phyloP scores from a whole-genome alignment of 352 stramenopile species.

The Blastocystis sp. region DNA sequence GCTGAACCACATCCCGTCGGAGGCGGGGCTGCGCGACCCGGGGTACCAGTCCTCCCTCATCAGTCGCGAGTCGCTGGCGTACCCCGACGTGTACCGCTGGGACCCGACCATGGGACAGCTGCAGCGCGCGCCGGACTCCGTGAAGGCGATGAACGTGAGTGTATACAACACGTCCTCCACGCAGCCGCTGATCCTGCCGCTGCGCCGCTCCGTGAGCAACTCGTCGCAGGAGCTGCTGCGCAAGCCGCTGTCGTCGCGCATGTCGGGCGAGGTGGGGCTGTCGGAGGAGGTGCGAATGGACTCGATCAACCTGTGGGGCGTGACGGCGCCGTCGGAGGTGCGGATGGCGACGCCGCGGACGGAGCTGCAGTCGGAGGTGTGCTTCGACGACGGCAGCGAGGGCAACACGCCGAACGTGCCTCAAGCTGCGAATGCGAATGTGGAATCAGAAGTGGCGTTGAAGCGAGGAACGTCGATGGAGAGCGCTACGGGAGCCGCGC shows the following conservation, averaged over 20 bases:
- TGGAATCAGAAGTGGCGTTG: too few relatives aligned
- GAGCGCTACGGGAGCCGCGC: background rate
- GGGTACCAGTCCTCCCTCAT: background rate
- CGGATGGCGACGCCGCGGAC: background rate
- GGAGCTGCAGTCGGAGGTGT: conserved; percentile 32
- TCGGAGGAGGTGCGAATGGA: background rate
- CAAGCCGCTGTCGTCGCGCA: background rate
- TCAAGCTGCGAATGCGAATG: too few relatives aligned
- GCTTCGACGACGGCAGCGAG: conserved; percentile 12
- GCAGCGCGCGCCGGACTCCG: conserved; percentile 23
- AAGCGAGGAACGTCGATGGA: background rate
- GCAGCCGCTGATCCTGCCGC: conserved; percentile 21
- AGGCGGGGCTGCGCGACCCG: background rate
- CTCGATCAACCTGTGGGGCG: background rate
- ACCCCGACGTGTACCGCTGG: background rate
- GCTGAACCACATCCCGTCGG: background rate
- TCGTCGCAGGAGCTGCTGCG: background rate
- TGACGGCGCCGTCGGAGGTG: background rate
- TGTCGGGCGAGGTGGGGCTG: background rate
- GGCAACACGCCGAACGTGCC: background rate
- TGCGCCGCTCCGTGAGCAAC: background rate
- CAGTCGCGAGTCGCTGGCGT: background rate
- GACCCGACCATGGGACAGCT: conserved; percentile 42
- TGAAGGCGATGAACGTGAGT: conserved; percentile 17
- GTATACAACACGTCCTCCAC: conserved; percentile 1